Conservation (phyloP, 495 filamentous ascomycete species). For the Chlorociboria aeruginascens region DNA sequence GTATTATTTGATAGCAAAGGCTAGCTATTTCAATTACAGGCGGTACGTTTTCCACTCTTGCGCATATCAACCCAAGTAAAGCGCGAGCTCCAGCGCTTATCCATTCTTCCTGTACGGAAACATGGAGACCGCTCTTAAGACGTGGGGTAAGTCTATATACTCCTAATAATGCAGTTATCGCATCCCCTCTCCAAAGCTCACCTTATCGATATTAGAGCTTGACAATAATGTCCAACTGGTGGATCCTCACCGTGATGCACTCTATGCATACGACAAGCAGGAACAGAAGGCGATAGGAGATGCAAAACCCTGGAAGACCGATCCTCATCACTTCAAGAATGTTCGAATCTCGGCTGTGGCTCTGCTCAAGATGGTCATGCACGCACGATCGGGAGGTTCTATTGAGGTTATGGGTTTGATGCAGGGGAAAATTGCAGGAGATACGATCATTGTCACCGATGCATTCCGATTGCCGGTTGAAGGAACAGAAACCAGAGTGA, state of each 20-base stretch:
- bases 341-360: slow-evolving; percentile 90
- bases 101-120: not conserved
- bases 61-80: no score
- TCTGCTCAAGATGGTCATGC: slow-evolving; percentile 98
- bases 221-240: slow-evolving; percentile 77
- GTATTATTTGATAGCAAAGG: no score
- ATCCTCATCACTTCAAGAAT: slow-evolving; percentile 83
- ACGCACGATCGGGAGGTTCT: slow-evolving; percentile 82
- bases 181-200: slow-evolving; percentile 1
- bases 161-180: not conserved
- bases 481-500: slow-evolving; percentile 95
- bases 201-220: slow-evolving; percentile 50
- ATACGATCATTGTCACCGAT: slow-evolving; percentile 87
- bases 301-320: slow-evolving; percentile 65
- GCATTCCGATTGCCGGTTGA: slow-evolving; percentile 92
- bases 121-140: slow-evolving; percentile 20
- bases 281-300: slow-evolving; percentile 49
- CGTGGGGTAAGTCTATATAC: slow-evolving; percentile 14
- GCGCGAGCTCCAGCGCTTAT: no score
- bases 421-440: slow-evolving; percentile 82
- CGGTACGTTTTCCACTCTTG: no score
- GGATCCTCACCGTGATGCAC: slow-evolving; percentile 76
- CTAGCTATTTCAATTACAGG: no score
- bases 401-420: slow-evolving; percentile 98
- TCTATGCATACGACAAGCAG: slow-evolving; percentile 66